Percentiles rank a stretch among this genome's conserved stretches.
Evolutionary conservation across 1,284 basidiomycete species (phyloP).

Genomic region (Rhodotorula sp.): DNA sequence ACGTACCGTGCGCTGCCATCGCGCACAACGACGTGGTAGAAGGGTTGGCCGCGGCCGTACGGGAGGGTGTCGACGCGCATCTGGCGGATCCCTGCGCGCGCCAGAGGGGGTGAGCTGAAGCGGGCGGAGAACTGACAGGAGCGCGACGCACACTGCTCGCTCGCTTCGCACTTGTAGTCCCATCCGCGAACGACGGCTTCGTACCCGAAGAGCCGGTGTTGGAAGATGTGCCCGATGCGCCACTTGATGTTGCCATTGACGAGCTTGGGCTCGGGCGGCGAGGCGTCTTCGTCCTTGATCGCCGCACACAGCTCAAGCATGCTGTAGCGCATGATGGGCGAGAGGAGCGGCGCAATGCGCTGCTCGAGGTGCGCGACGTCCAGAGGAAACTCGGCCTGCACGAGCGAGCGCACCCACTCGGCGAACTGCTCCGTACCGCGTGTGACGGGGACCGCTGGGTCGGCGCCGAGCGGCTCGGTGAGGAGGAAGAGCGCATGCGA

Average conservation of each 20-base stretch:
- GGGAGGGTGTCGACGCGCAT: conserved; percentile 35
- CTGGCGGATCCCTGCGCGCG: conserved; percentile 8
- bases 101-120: neutral
- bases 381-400: conserved; percentile 30
- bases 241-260: conserved; percentile 12
- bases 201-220: conserved; percentile 33
- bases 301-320: conserved; percentile 10
- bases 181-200: conserved; percentile 28
- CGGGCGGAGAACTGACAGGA: neutral
- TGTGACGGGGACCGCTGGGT: neutral
- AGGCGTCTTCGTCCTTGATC: conserved; percentile 26
- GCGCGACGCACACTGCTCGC: conserved; percentile 27
- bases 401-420: conserved; percentile 29
- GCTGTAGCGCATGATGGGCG: neutral
- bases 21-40: conserved; percentile 36
- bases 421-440: conserved; percentile 10
- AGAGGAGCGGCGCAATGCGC: neutral
- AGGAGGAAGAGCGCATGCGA: conserved; percentile 27
- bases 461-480: neutral
- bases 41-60: conserved; percentile 31
- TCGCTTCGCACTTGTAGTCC: conserved; percentile 36
- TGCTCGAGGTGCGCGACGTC: conserved; percentile 21
- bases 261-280: conserved; percentile 6
- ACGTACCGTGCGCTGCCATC: conserved; percentile 34
- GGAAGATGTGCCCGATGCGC: conserved; percentile 28